These are phyloP conservation scores for Nemania abortiva DNA, from an alignment of 2,329 filamentous ascomycete genomes.

Conservation along the genomic window DNA sequence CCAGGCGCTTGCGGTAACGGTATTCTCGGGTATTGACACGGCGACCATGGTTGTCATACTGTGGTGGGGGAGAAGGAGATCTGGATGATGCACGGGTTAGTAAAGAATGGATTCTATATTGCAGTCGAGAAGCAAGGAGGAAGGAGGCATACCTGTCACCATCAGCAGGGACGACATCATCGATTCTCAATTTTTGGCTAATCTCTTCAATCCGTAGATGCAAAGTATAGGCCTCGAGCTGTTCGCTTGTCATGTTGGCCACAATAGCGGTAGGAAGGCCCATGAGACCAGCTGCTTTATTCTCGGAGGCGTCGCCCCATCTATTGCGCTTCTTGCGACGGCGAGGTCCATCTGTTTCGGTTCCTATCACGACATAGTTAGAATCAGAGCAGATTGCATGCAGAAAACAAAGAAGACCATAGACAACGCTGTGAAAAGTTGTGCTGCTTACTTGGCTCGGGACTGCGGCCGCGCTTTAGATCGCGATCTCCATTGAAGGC, in stretches of 20 bases:
- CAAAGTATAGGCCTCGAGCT: conserved; percentile 95
- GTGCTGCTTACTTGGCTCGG: conserved; percentile 75
- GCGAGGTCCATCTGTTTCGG: conserved; percentile 79
- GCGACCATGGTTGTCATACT: conserved; percentile 99
- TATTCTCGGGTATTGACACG: conserved; percentile 99
- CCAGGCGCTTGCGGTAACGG: conserved; percentile 96
- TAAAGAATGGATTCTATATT: neutral
- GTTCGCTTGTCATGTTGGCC: conserved; percentile 97
- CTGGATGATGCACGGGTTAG: conserved; percentile 59
- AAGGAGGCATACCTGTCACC: conserved; percentile 79
- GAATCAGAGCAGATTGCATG: conserved; percentile 32
- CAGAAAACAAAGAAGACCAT: conserved; percentile 5
- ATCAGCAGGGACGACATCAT: conserved; percentile 97
- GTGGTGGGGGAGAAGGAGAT: conserved; percentile 93
- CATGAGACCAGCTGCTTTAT: conserved; percentile 98
- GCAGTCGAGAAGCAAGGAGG: conserved; percentile 4
- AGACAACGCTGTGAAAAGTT: neutral
- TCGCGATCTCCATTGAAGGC: conserved; percentile 61
- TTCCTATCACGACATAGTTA: conserved; percentile 54
- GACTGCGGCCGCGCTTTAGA: conserved; percentile 91
- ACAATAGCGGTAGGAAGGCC: conserved; percentile 95
- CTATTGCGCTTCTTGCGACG: conserved; percentile 98
- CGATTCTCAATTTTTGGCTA: conserved; percentile 98
- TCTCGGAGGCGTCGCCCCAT: conserved; percentile 97
- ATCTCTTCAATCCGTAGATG: conserved; percentile 99